These are phyloP conservation scores for Pleurotus platypus DNA, from an alignment of 768 basidiomycete genomes.

Conservation along the genomic window DNA sequence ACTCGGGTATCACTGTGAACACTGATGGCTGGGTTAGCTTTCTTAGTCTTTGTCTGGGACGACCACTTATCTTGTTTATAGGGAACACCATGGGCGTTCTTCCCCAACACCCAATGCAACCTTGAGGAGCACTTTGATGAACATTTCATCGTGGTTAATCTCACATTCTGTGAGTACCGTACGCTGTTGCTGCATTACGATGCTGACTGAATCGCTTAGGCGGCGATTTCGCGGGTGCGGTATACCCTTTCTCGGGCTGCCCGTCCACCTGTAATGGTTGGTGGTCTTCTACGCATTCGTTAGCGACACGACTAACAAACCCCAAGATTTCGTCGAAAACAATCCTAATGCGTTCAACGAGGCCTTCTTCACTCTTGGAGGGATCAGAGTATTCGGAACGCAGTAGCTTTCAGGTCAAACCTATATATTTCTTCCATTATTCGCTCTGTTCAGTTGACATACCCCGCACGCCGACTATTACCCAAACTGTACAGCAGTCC, in stretches of 20 bases:
- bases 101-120: constrained; percentile 58
- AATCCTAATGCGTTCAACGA: constrained; percentile 64
- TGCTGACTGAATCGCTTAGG: constrained; percentile 25
- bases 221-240: constrained; percentile 55
- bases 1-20: constrained; percentile 37
- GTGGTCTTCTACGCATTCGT: constrained; percentile 15
- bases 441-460: too few species aligned
- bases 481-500: too few species aligned
- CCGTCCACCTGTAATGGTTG: constrained; percentile 49
- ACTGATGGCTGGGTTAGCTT: constrained; percentile 50
- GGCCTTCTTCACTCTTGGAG: constrained; percentile 71
- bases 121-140: constrained; percentile 48
- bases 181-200: neutral
- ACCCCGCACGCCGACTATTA: too few species aligned
- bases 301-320: too few species aligned
- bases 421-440: too few species aligned
- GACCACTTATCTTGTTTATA: constrained; percentile 14
- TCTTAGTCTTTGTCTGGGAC: neutral
- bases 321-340: constrained; percentile 56
- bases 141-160: constrained; percentile 65
- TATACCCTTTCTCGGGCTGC: constrained; percentile 46
- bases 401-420: neutral
- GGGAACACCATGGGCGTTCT: constrained; percentile 60
- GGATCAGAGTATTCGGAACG: constrained; percentile 40
- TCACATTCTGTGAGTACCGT: constrained; percentile 25